These are phyloP conservation scores for Tolypocladium cylindrosporum DNA, from an alignment of 2,329 filamentous ascomycete species.

Conservation along the genomic window DNA sequence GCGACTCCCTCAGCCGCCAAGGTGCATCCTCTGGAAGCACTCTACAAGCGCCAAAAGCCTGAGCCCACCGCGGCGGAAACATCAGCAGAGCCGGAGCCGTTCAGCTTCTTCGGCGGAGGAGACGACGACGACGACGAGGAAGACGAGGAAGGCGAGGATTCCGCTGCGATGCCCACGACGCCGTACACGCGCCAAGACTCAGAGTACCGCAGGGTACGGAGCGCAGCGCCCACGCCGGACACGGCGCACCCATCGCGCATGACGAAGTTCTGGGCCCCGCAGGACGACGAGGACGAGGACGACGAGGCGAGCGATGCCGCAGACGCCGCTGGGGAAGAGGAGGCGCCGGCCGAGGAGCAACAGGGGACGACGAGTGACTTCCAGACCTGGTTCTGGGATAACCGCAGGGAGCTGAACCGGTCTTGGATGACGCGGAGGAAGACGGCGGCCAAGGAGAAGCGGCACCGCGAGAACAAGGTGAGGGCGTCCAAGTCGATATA, in stretches of 20 bases:
- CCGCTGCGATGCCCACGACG: constrained; percentile 55
- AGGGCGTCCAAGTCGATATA: constrained; percentile 32
- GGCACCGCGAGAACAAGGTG: constrained; percentile 54
- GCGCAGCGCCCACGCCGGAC: constrained; percentile 89
- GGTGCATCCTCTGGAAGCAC: constrained; percentile 79
- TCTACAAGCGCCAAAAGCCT: constrained; percentile 67
- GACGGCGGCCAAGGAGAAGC: constrained; percentile 53
- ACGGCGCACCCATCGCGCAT: constrained; percentile 66
- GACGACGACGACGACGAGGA: constrained; percentile 37
- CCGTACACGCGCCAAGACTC: constrained; percentile 75
- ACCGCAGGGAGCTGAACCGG: constrained; percentile 52
- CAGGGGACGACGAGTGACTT: constrained; percentile 40
- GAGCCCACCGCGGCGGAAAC: constrained; percentile 22
- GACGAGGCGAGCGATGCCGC: constrained; percentile 16
- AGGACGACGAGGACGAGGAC: constrained; percentile 22
- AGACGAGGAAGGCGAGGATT: constrained; percentile 33
- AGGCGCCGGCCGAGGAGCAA: constrained; percentile 8
- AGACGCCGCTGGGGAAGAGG: constrained; percentile 15
- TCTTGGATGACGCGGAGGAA: constrained; percentile 58
- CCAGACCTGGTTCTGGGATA: constrained; percentile 59
- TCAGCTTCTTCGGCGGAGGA: constrained; percentile 67
- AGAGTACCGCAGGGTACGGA: constrained; percentile 64
- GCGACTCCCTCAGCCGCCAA: constrained; percentile 34
- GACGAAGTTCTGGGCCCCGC: constrained; percentile 47
- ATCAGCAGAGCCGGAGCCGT: constrained; percentile 42